Evolutionary conservation across 768 basidiomycete genomes (phyloP).

Genomic region (Suillus paluster): DNA sequence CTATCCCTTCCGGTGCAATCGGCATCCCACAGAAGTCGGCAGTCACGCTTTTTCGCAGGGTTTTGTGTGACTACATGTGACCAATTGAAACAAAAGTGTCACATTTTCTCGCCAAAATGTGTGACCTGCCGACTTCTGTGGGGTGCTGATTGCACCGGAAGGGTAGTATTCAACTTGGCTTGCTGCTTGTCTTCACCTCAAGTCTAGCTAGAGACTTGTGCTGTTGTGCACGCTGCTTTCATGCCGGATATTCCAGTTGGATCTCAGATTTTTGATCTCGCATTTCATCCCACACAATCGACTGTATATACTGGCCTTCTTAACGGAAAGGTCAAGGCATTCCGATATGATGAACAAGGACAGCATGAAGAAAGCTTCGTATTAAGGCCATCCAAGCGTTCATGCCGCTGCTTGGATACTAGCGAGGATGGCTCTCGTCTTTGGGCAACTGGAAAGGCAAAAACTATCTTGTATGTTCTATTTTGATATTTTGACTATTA

Average conservation of each 20-base stretch:
- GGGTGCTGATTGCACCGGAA: too few species aligned
- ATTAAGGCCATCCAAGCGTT: constrained; percentile 77
- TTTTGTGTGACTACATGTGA: too few species aligned
- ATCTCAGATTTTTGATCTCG: constrained; percentile 87
- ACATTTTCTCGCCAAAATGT: too few species aligned
- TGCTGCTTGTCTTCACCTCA: neutral
- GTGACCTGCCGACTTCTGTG: too few species aligned
- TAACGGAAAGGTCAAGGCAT: constrained; percentile 84
- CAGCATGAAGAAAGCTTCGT: constrained; percentile 60
- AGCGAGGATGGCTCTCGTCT: constrained; percentile 70
- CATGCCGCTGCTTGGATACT: constrained; percentile 75
- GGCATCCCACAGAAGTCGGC: too few species aligned
- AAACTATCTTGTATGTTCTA: constrained; percentile 69
- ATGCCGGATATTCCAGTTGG: constrained; percentile 72
- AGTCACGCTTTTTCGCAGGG: too few species aligned
- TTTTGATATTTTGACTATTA: neutral
- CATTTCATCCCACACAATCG: constrained; percentile 76
- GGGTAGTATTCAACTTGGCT: neutral
- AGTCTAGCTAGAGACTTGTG: neutral
- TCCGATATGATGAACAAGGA: constrained; percentile 75
- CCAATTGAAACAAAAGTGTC: too few species aligned
- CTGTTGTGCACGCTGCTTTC: neutral
- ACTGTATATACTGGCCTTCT: constrained; percentile 81
- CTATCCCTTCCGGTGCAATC: too few species aligned
- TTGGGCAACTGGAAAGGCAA: constrained; percentile 84